phyloP scores from a whole-genome alignment of 106 monocot genomes.

The Dactylorhiza incarnata region DNA sequence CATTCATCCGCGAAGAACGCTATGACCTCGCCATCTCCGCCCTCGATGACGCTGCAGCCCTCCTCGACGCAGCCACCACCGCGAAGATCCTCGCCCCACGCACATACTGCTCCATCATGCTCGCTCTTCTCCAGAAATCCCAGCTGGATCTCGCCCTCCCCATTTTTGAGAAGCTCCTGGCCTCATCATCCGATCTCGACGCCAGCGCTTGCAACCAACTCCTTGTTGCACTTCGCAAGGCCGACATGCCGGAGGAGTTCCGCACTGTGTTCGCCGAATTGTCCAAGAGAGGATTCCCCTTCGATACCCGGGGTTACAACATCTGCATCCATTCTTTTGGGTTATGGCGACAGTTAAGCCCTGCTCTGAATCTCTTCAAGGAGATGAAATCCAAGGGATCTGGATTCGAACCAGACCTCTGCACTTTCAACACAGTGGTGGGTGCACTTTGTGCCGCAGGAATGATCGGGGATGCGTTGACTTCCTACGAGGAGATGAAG shows the following conservation, averaged over 20 bases:
- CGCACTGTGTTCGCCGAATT: constrained; percentile 63
- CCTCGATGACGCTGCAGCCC: constrained; percentile 34
- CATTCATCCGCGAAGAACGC: constrained; percentile 43
- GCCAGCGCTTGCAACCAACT: constrained; percentile 29
- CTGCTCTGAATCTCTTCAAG: constrained; percentile 55
- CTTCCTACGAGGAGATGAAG: constrained; percentile 65
- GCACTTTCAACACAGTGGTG: constrained; percentile 68
- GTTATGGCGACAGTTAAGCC: constrained; percentile 30
- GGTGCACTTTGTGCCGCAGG: constrained; percentile 43
- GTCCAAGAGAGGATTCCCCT: constrained; percentile 23
- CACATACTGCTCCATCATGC: constrained; percentile 46
- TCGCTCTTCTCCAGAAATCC: constrained; percentile 42
- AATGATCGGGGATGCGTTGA: constrained; percentile 38
- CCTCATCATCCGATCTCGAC: constrained; percentile 2
- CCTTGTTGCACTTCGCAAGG: constrained; percentile 34
- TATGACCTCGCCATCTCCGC: constrained; percentile 64
- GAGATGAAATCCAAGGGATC: constrained; percentile 49
- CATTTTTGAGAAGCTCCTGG: constrained; percentile 34
- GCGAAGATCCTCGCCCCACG: constrained; percentile 20
- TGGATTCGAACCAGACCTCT: constrained; percentile 35
- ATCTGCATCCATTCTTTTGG: constrained; percentile 77
- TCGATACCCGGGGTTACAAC: constrained; percentile 46
- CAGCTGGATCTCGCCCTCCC: constrained; percentile 52
- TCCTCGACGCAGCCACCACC: constrained; percentile 6
- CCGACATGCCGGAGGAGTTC: constrained; percentile 42